Evolutionary conservation across 2,329 filamentous ascomycete genomes (phyloP).

Genomic region (Fusarium decemcellulare): DNA sequence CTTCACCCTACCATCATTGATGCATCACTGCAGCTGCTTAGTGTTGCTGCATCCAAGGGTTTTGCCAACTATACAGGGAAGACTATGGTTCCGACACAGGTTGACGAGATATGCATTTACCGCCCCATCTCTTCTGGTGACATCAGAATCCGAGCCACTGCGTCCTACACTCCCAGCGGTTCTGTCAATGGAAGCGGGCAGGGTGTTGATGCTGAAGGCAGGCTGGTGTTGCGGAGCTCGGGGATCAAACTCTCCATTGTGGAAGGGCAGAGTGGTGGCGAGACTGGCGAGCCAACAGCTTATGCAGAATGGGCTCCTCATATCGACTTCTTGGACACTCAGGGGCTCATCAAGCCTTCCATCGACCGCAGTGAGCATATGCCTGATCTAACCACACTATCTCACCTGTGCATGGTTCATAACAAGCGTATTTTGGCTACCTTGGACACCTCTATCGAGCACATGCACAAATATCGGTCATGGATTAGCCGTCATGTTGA

Average conservation of each 20-base stretch:
- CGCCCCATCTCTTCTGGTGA: background rate
- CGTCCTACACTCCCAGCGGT: too few species aligned
- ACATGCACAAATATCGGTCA: slow-evolving; percentile 47
- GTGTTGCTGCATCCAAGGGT: slow-evolving; percentile 42
- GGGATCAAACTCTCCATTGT: slow-evolving; percentile 33
- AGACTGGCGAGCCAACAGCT: slow-evolving; percentile 46
- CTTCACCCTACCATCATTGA: slow-evolving; percentile 59
- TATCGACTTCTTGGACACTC: slow-evolving; percentile 48
- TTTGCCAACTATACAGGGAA: slow-evolving; percentile 27
- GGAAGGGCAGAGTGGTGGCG: slow-evolving; percentile 21
- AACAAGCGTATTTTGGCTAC: slow-evolving; percentile 22
- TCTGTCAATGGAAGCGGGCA: too few species aligned
- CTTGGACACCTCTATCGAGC: slow-evolving; percentile 33
- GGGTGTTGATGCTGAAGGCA: too few species aligned
- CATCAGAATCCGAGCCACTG: background rate
- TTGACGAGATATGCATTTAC: slow-evolving; percentile 42
- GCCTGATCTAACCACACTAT: slow-evolving; percentile 47
- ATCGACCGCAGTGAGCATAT: slow-evolving; percentile 20
- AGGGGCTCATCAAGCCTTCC: slow-evolving; percentile 39
- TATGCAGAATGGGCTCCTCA: slow-evolving; percentile 50
- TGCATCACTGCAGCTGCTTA: slow-evolving; percentile 49
- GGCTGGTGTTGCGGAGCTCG: too few species aligned
- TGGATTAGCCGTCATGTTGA: slow-evolving; percentile 42
- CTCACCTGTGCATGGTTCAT: slow-evolving; percentile 46
- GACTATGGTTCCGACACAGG: slow-evolving; percentile 43